Evolutionary conservation across 495 filamentous ascomycete genomes (phyloP), one percentile per base, ranked within the genome.

Genomic region (Penicillium simplicissimum): DNA sequence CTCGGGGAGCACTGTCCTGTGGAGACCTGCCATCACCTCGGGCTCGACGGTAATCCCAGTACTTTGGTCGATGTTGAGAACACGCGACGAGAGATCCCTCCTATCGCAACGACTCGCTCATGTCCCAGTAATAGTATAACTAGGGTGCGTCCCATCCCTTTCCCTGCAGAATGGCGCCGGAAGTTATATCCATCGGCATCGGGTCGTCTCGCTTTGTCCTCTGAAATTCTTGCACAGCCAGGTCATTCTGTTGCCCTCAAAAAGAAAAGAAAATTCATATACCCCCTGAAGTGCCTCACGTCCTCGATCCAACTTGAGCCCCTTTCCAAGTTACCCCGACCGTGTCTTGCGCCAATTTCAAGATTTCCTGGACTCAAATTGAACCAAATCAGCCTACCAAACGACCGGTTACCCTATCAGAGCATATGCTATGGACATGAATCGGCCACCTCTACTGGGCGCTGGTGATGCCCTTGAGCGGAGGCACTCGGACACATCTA

Each of bases 401-500:
- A 31, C 45, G 23, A 31, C 21, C 28, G 9, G 19, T 15, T 14
- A 5, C 3, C 21, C 55, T 45, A 15, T 11, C 9, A 28, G 5
- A 43, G 33, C 40, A 28, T 56, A 45, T 36, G 37, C 19, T 1
- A 71, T 71, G 64, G 67, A 67, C 28, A 40, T 64, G 47, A 69
- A 37, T 49, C 55, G 69, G 10, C 42, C 55, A 19, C 61, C 52
- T 34, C 19, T 65, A 34, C 19, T 65, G 31, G 60, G 55, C 8
- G 4, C 45, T 8, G 57, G 61, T 8, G 69, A 69, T 6, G 58
- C 25, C 1, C 56, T 69, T 23, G 69, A 70, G n/a, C 61, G 69
- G 49, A 62, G 69, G 48, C 67, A 69, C 38, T 71, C 69, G 8
- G 67, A 71, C 23, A 55, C 59, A 23, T 65, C 59, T 13, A 34